Base-by-base conservation (phyloP, 169 alveolate genomes). In the Eimeria maxima region DNA sequence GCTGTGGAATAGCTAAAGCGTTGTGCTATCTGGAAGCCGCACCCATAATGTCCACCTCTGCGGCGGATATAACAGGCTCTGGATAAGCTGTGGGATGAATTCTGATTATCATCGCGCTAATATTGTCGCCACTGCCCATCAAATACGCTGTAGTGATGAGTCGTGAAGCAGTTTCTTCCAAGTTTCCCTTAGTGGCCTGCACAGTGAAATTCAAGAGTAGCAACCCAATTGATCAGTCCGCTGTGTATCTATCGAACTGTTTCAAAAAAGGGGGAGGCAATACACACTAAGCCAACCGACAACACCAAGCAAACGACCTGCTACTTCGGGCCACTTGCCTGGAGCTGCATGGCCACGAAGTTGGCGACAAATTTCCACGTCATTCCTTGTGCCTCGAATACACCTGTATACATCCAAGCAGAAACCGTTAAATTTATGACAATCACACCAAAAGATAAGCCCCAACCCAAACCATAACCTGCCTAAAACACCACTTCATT, bases 291-390 rank as follows among this genome's bases (percentile, higher is more conserved):
- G 33, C 8, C 24, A 45, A 45, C 87, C 27, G 4, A 5, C 22
- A 13, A 76, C 87, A 29, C 55, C 10, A 76, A 76, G 0, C 87
- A 24, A 24, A 2, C 24, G 20, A 7, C 84, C 84, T 55, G 47
- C 4, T 6, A 76, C 87, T 1, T 11, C 29, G 6, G 10, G 10
- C 29, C 87, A 33, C 87, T 76, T 76, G 60, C 87, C 60, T 76
- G 6, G 44, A 76, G 87, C 63, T 76, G 87, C 29, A 44, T 44
- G 60, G 87, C 60, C 38, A 76, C 87, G 60, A 22, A 76, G 87
- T 44, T 76, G 20, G 87, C 87, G 20, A 76, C 87, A 38, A 76
- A 76, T 13, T 76, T 76, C 87, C 87, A 76, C n/a, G 87, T 76
- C 87, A 76, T 76, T 44, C 87, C 87, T 45, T 76, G 87, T 4